A percentile compares a stretch with the other conserved stretches of the same genome.
phyloP scores from a whole-genome alignment of 2,329 filamentous ascomycete genomes.

The Aspergillus transmontanensis region DNA sequence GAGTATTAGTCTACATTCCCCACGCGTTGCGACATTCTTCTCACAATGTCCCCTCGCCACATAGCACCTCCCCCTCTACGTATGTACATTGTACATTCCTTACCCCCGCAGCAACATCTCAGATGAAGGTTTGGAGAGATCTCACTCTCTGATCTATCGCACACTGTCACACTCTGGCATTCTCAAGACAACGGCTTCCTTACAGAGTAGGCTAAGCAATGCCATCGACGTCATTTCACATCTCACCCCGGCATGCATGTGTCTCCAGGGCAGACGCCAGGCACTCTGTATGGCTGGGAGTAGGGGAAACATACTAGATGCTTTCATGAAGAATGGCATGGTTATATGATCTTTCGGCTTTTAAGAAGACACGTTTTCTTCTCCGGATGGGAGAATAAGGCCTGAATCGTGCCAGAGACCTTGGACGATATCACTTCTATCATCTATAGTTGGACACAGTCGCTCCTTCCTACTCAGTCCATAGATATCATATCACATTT shows the following conservation, averaged over 20 bases:
- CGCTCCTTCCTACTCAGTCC: not conserved
- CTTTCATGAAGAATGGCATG: conserved; percentile 1
- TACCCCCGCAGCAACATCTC: not conserved
- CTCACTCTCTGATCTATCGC: not conserved
- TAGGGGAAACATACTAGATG: conserved; percentile 5
- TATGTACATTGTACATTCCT: not conserved
- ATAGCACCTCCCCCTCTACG: not conserved
- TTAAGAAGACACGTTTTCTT: conserved; percentile 2
- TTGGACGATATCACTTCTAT: not conserved
- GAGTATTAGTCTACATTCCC: not conserved
- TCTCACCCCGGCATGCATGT: conserved; percentile 10
- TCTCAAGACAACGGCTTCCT: not conserved
- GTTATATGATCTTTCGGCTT: not conserved
- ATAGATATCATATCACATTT: not conserved
- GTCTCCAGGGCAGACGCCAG: conserved; percentile 6
- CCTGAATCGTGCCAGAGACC: not conserved
- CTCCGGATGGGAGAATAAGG: not conserved
- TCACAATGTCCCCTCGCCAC: not conserved
- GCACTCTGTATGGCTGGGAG: conserved; percentile 13
- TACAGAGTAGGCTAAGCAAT: conserved; percentile 6
- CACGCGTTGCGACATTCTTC: conserved; percentile 1
- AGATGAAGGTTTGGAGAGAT: not conserved
- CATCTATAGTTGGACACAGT: not conserved
- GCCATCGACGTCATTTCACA: conserved; percentile 15
- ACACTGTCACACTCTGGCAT: not conserved